Evolutionary conservation across 208 protist genomes (phyloP).

Genomic region (Vickermania spadyakhi): DNA sequence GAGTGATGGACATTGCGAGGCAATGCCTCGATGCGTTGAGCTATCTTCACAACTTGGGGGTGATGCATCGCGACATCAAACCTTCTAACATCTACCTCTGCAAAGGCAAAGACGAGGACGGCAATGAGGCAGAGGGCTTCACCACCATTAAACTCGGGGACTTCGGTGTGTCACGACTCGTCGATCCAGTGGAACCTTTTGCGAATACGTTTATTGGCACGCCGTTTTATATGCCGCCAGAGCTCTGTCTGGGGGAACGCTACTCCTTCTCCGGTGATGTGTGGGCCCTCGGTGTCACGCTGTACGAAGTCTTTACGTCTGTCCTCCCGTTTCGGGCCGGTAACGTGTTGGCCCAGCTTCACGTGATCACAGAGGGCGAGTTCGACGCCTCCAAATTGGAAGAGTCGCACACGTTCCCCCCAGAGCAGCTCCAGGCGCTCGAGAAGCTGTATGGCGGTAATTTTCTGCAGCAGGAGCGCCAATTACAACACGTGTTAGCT

Average conservation of each 20-base stretch:
- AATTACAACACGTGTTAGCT: conserved; percentile 53
- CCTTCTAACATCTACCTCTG: conserved; percentile 85
- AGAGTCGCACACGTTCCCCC: conserved; percentile 30
- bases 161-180: conserved; percentile 83
- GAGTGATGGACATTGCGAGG: conserved; percentile 52
- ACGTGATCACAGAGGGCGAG: conserved; percentile 73
- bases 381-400: conserved; percentile 50
- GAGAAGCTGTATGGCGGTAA: conserved; percentile 29
- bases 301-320: conserved; percentile 83
- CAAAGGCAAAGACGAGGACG: conserved; percentile 10
- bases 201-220: conserved; percentile 83
- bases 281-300: conserved; percentile 76
- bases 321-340: conserved; percentile 68
- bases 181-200: conserved; percentile 38
- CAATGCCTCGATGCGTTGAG: conserved; percentile 77
- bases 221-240: conserved; percentile 84
- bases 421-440: conserved; percentile 19
- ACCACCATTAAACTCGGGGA: conserved; percentile 74
- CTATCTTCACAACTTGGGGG: conserved; percentile 71
- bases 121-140: neutral
- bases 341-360: conserved; percentile 81
- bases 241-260: conserved; percentile 76
- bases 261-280: conserved; percentile 83
- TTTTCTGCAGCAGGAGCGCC: conserved; percentile 34
- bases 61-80: conserved; percentile 92